Evolutionary conservation across 331 rosid species (phyloP).

Genomic region (Phaseolus coccineus): DNA sequence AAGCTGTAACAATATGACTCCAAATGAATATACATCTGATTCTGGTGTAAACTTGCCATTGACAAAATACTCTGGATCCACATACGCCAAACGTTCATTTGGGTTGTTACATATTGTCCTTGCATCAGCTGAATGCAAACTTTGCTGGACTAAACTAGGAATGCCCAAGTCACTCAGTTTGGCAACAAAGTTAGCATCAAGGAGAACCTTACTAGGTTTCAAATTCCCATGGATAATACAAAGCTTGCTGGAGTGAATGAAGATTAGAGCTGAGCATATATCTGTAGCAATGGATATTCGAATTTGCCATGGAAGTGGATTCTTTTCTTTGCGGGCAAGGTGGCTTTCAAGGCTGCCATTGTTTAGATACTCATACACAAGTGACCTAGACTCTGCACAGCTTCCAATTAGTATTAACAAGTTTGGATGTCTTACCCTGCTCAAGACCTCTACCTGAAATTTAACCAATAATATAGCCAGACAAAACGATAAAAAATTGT

Average conservation of each 20-base stretch:
- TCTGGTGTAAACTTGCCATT: constrained; percentile 69
- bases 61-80: constrained; percentile 77
- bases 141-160: constrained; percentile 57
- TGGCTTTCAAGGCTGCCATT: constrained; percentile 86
- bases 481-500: constrained; percentile 31
- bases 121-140: constrained; percentile 50
- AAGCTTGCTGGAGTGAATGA: constrained; percentile 80
- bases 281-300: constrained; percentile 74
- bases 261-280: constrained; percentile 83
- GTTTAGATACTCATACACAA: constrained; percentile 78
- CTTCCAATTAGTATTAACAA: constrained; percentile 74
- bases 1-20: constrained; percentile 70
- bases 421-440: constrained; percentile 88
- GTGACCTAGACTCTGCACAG: constrained; percentile 80
- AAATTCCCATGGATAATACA: constrained; percentile 81
- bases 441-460: constrained; percentile 85
- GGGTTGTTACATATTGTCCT: constrained; percentile 29
- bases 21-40: constrained; percentile 88
- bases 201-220: constrained; percentile 86
- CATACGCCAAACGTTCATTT: constrained; percentile 54
- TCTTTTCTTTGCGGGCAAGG: constrained; percentile 61
- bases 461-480: constrained; percentile 35
- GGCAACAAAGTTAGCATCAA: constrained; percentile 79
- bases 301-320: constrained; percentile 84
- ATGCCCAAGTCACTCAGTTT: constrained; percentile 79